Evolutionary conservation across 331 rosid genomes (phyloP), one percentile per base, ranked within the genome.

Genomic region (Saraca asoca): DNA sequence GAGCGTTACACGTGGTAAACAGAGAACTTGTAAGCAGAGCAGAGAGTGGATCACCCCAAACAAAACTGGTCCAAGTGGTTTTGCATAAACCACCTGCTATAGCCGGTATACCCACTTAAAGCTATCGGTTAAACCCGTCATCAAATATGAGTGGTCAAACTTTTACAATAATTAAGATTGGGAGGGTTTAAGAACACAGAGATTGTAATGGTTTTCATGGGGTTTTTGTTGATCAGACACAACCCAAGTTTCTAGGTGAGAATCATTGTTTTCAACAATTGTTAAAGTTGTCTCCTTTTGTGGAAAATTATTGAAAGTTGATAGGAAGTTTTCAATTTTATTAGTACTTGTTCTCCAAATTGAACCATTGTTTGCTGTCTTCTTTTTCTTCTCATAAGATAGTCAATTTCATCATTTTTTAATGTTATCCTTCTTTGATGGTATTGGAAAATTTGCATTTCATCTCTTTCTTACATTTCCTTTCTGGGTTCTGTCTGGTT

Each of bases 31-130:
- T 51, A 19, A 43, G 52, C 58, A 66, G 62, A 72, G 74, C 33
- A 69, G 76, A 48, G 67, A 83, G 85, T 79, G 91, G 83, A 83
- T 85, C 88, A 75, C 78, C 86, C 78, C 71, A 71, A 68, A 76
- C 66, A 67, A n/a, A 75, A 75, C 81, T 67, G 87, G 75, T 84
- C 88, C 79, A 78, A 62, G 64, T 50, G 57, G 62, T 80, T 71
- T 62, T 50, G 18, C 53, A 53, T 4, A 64, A 17, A 51, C 57
- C 75, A 73, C 84, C 81, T 63, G 51, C 62, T 75, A 66, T 78
- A 67, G 62, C 78, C 80, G 66, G 87, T 88, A 46, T 16, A 71
- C 57, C 34, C 7, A 50, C 75, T 15, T 70, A 46, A 6, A 19
- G 72, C 58, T 58, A 77, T 78, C 81, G 70, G 80, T 42, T 51